A percentile compares a stretch with the other conserved stretches of the same genome.
Conservation (phyloP, 805 yeast species). For the Hanseniaspora guilliermondii region DNA sequence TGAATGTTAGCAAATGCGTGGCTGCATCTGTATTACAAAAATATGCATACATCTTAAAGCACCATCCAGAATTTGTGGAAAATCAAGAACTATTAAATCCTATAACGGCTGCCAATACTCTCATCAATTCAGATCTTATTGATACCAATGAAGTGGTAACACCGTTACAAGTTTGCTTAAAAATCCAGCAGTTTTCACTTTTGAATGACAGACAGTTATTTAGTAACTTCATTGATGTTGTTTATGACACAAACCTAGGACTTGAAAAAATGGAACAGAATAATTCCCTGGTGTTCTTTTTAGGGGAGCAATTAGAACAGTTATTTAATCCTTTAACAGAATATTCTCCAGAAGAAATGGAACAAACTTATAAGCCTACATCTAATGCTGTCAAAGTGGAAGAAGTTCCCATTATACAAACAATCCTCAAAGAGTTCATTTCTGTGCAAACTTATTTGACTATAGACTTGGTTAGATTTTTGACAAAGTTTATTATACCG, state of each 20-base stretch:
- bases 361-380: constrained; percentile 57
- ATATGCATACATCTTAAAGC: constrained; percentile 38
- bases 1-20: constrained; percentile 58
- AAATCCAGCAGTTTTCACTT: constrained; percentile 45
- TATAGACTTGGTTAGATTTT: constrained; percentile 53
- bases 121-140: constrained; percentile 49
- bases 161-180: constrained; percentile 47
- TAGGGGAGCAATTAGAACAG: constrained; percentile 81
- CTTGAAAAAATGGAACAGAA: constrained; percentile 43
- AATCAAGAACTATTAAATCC: constrained; percentile 51
- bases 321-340: constrained; percentile 81
- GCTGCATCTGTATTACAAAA: constrained; percentile 65
- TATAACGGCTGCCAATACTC: constrained; percentile 69
- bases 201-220: constrained; percentile 37
- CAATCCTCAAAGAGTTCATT: constrained; percentile 55
- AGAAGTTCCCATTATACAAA: constrained; percentile 33
- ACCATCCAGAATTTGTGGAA: constrained; percentile 15
- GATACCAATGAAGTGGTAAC: constrained; percentile 29
- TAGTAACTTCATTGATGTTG: constrained; percentile 57
- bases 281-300: constrained; percentile 57
- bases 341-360: constrained; percentile 83
- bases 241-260: constrained; percentile 45
- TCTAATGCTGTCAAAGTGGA: constrained; percentile 13
- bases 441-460: constrained; percentile 66
- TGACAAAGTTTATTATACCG: constrained; percentile 71